Base-by-base conservation (phyloP, 495 filamentous ascomycete species). In the Talaromyces ruber region DNA sequence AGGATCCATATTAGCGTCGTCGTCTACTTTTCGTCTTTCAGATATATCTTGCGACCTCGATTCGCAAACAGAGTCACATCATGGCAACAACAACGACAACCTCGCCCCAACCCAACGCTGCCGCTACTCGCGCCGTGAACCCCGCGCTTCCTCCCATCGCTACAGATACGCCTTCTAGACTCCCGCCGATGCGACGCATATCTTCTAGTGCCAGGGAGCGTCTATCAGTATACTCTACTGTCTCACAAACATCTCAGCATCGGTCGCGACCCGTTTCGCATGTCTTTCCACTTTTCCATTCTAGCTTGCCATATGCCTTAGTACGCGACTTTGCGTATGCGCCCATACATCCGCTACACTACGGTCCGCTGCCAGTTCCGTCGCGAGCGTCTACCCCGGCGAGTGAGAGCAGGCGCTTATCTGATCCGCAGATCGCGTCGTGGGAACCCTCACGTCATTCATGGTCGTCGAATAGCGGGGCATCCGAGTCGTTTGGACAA, bases 271-370 rank as follows among this genome's bases (percentile, higher is more conserved):
- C 91, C 43, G 79, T 81, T 65, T 91, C 91, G 22, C 84, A 88
- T 68, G 82, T 90, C 43, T 93, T 92, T 64, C 88, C 92, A 2
- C 71, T 88, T 65, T 97, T 92, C 76, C 88, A 91, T 68, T 92
- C 93, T 43, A 93, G 87, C 69, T 82, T 97, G n/a, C 74, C 90
- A 7, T 97, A 97, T 69, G 83, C 93, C 53, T 81, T 88, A 7
- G 93, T 99, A 32, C 89, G 95, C 65, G 94, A 99, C 78, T 99
- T 98, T 74, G 94, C 95, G 51, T 99, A 98, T 67, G 86, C 91
- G 6, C 65, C 82, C 14, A 79, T 80, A 21, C 90, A 98, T 69
- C 92, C 91, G 14, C 76, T 96, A 66, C 93, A 97, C 80, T 97
- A 98, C 79, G 94, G 94, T 25, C 92, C 94, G 28, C 88, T 90